phyloP scores from a whole-genome alignment of 371 early-diverging fungal species.

The Sporodiniella umbellata region DNA sequence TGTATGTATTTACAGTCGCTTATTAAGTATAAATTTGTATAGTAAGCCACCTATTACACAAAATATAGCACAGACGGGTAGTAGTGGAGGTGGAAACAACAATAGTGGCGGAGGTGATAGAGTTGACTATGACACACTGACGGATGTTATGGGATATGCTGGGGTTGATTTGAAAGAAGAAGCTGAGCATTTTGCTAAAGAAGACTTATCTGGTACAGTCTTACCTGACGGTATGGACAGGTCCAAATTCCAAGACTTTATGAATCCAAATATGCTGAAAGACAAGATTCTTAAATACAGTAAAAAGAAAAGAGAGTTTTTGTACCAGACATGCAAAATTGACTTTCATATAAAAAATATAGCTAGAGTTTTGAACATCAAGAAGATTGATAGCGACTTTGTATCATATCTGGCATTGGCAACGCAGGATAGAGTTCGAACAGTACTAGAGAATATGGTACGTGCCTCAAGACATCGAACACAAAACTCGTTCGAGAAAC shows the following conservation, averaged over 20 bases:
- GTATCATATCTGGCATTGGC: slow-evolving; percentile 71
- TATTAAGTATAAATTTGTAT: too few relatives aligned
- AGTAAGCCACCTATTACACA: background rate
- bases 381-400: slow-evolving; percentile 62
- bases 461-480: slow-evolving; percentile 71
- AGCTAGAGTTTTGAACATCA: slow-evolving; percentile 38
- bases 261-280: slow-evolving; percentile 45
- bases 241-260: slow-evolving; percentile 55
- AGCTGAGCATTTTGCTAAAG: slow-evolving; percentile 49
- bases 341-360: too few relatives aligned
- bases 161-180: slow-evolving; percentile 83
- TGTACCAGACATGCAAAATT: too few relatives aligned
- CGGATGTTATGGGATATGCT: slow-evolving; percentile 84
- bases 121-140: slow-evolving; percentile 62
- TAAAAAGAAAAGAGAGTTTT: too few relatives aligned
- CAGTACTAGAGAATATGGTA: slow-evolving; percentile 65
- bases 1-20: too few relatives aligned
- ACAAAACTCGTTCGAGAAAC: slow-evolving; percentile 57
- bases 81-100: slow-evolving; percentile 10
- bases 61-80: slow-evolving; percentile 10
- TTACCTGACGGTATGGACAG: slow-evolving; percentile 43
- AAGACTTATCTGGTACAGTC: slow-evolving; percentile 24
- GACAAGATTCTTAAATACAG: slow-evolving; percentile 43
- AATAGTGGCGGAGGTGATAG: slow-evolving; percentile 39
- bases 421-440: slow-evolving; percentile 64